Conservation (phyloP, 805 yeast genomes). For the Candida railenensis region DNA sequence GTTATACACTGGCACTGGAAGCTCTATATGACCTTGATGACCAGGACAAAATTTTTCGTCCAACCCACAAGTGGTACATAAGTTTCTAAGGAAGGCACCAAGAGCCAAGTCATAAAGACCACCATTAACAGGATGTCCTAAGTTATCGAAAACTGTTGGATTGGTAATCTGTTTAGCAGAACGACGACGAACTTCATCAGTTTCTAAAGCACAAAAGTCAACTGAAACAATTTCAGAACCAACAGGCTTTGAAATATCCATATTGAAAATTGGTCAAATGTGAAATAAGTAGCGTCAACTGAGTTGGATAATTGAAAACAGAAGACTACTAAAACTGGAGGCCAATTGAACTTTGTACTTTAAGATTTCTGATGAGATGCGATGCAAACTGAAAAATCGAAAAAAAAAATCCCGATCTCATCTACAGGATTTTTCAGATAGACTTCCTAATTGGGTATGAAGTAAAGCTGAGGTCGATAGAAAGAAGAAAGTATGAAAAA, state of each 20-base stretch:
- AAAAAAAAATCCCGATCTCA: slow-evolving; percentile 8
- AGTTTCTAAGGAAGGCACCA: slow-evolving; percentile 87
- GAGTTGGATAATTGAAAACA: not conserved
- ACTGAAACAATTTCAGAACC: slow-evolving; percentile 93
- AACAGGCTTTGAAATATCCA: slow-evolving; percentile 97
- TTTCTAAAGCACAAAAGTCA: slow-evolving; percentile 82
- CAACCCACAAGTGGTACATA: slow-evolving; percentile 93
- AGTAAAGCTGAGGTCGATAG: too few relatives aligned
- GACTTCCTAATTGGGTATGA: slow-evolving; percentile 5
- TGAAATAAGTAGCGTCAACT: not conserved
- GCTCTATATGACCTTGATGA: slow-evolving; percentile 95
- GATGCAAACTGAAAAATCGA: slow-evolving; percentile 6
- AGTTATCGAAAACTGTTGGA: slow-evolving; percentile 91
- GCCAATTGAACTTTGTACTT: not conserved
- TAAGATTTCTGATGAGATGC: not conserved
- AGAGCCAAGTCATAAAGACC: slow-evolving; percentile 94
- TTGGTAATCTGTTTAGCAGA: slow-evolving; percentile 95
- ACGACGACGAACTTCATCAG: slow-evolving; percentile 78
- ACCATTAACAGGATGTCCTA: slow-evolving; percentile 93
- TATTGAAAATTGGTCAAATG: slow-evolving; percentile 23
- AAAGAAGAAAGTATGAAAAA: too few relatives aligned
- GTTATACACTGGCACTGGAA: slow-evolving; percentile 93
- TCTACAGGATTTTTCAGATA: not conserved
- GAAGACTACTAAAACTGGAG: too few relatives aligned
- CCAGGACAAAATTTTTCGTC: slow-evolving; percentile 97